Conservation (phyloP, 2,329 filamentous ascomycete species). For the Ophiostoma montium region DNA sequence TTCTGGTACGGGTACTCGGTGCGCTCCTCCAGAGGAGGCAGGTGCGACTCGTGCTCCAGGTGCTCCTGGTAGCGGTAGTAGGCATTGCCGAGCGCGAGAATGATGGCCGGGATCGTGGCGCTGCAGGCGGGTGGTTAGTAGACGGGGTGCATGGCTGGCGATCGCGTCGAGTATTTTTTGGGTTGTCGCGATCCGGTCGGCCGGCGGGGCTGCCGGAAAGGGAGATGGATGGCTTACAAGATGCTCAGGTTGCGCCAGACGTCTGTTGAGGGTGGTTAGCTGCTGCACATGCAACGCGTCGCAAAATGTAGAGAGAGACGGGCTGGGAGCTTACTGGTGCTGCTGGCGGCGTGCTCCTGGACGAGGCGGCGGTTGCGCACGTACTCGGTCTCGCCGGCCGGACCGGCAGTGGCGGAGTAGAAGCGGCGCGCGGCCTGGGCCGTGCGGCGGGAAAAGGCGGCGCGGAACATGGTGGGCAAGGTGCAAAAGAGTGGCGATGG, state of each 20-base stretch:
- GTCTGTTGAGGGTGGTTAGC: conserved; percentile 40
- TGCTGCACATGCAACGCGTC: not conserved
- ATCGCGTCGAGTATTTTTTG: no score
- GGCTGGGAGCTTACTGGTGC: conserved; percentile 75
- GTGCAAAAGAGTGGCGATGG: not conserved
- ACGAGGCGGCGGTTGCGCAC: conserved; percentile 81
- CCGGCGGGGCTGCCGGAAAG: not conserved
- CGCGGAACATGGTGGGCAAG: conserved; percentile 11
- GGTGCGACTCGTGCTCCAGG: conserved; percentile 88
- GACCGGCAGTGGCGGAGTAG: conserved; percentile 10
- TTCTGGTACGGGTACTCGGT: conserved; percentile 95
- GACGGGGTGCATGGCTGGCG: not conserved
- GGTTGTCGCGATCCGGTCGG: no score
- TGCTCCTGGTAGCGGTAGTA: conserved; percentile 89
- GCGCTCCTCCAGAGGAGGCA: conserved; percentile 78
- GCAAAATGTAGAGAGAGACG: conserved; percentile 14
- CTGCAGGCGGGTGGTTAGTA: conserved; percentile 29
- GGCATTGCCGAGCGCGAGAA: conserved; percentile 65
- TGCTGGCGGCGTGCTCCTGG: conserved; percentile 76
- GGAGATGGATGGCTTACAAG: conserved; percentile 50
- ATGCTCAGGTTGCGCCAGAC: conserved; percentile 93
- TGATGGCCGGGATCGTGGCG: conserved; percentile 57
- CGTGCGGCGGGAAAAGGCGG: conserved; percentile 10
- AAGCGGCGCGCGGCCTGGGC: conserved; percentile 12
- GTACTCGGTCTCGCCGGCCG: conserved; percentile 65